These are phyloP conservation scores for Taphrina communis DNA, from an alignment of 1,139 yeast genomes.

Conservation along the genomic window DNA sequence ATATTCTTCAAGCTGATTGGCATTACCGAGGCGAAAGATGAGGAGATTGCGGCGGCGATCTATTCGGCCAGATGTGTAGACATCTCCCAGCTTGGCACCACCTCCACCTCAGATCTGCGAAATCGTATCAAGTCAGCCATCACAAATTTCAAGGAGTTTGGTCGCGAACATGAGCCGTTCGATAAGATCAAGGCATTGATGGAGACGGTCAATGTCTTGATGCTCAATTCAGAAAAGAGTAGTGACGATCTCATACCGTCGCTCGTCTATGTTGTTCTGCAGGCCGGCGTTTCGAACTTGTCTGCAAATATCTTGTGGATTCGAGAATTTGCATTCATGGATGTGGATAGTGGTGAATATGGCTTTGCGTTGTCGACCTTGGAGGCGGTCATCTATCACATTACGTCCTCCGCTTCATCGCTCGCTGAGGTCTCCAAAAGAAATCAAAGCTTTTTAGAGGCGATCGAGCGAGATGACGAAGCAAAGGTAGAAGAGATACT, in stretches of 20 bases:
- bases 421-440: constrained; percentile 57
- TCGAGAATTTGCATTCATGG: constrained; percentile 63
- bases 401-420: constrained; percentile 56
- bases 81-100: constrained; percentile 37
- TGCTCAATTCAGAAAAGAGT: constrained; percentile 31
- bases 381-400: constrained; percentile 78
- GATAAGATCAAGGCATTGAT: constrained; percentile 35
- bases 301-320: constrained; percentile 72
- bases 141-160: constrained; percentile 19
- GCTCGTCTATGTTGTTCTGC: constrained; percentile 37
- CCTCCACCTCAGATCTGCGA: constrained; percentile 27
- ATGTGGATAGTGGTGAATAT: constrained; percentile 58
- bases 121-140: constrained; percentile 28
- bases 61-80: constrained; percentile 24
- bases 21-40: constrained; percentile 24
- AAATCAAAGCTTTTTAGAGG: constrained; percentile 64
- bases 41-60: constrained; percentile 37
- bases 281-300: constrained; percentile 51
- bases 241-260: constrained; percentile 40
- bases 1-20: constrained; percentile 21
- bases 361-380: constrained; percentile 77
- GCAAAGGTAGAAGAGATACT: constrained; percentile 40
- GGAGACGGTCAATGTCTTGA: constrained; percentile 32
- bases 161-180: constrained; percentile 22
- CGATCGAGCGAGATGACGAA: constrained; percentile 52